Evolutionary conservation across 2,329 filamentous ascomycete genomes (phyloP), one percentile per base, ranked within the genome.

Genomic region (Teratosphaeria destructans): DNA sequence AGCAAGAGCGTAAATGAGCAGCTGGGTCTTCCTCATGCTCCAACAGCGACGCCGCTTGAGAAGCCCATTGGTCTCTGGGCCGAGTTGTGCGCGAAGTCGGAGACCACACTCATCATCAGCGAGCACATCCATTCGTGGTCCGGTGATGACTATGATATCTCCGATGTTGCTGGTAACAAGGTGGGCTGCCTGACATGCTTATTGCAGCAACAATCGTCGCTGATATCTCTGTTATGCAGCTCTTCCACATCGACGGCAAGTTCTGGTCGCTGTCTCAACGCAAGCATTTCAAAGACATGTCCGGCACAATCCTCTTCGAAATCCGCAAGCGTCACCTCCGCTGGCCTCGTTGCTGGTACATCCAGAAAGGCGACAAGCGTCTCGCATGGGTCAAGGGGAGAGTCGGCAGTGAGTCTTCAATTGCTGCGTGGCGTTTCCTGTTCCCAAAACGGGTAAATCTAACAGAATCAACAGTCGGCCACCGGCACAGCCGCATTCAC

Each of bases 191-290:
- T 11, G 10, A 23, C 19, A 5, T 49, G 16, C 8, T 49, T 1
- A 19, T 49, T 16, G 16, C 5, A 19, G 8, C 5, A 49, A 23
- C 6, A 5, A 49, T 5, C n/a, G n/a, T 23, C 19, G 43, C 43
- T 49, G 43, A 49, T 23, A 0, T 49, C 16, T 23, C 3, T 49
- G 16, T 23, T n/a, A n/a, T 23, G 19, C 35, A 56, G 54, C 23
- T 56, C 5, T 56, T 56, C 54, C 29, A 43, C 16, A 56, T 56
- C 14, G 54, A 56, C 54, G 54, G 35, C 54, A 56, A 56, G 39
- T 27, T 56, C 23, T 37, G 29, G 29, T 37, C 54, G 14, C 29
- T 43, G 16, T 56, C 54, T 10, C 23, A 35, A 16, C 54, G 54
- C 54, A 56, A 56, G 35, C 29, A 26, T 16, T 43, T 56, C 54